A percentile compares a stretch with the other conserved stretches of the same genome.
phyloP scores from a whole-genome alignment of 192 early-diverging fungal species.

The Coemansia sp. region DNA sequence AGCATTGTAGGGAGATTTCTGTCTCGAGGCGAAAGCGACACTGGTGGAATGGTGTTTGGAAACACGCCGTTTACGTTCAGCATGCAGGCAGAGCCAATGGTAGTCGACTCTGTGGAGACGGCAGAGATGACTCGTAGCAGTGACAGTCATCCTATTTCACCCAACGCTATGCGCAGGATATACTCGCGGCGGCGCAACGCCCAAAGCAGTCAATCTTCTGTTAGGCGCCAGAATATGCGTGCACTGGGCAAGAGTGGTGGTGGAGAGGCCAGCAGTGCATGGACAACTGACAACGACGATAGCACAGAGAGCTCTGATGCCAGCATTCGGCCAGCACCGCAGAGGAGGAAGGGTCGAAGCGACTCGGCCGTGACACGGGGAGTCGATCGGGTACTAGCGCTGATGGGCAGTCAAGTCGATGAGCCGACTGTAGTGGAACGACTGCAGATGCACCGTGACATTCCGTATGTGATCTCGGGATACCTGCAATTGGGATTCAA shows the following conservation, averaged over 20 bases:
- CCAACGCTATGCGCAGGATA: conserved; percentile 26
- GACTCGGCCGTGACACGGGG: conserved; percentile 18
- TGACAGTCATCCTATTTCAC: conserved; percentile 32
- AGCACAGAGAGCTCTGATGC: background rate
- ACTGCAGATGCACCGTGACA: conserved; percentile 50
- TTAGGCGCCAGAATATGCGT: background rate
- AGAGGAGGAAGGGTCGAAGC: background rate
- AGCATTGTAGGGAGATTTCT: conserved; percentile 19
- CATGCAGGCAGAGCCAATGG: conserved; percentile 27
- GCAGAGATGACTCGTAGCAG: background rate
- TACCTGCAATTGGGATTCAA: conserved; percentile 77
- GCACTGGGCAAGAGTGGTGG: too few relatives aligned
- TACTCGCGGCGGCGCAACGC: conserved; percentile 12
- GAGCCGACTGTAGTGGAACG: conserved; percentile 28
- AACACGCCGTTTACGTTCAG: conserved; percentile 39
- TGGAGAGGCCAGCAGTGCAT: conserved; percentile 17
- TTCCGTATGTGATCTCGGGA: conserved; percentile 47
- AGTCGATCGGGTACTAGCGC: conserved; percentile 35
- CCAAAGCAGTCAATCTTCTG: background rate
- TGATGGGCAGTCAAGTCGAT: conserved; percentile 40
- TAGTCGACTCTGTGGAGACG: conserved; percentile 19
- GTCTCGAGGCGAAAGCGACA: background rate
- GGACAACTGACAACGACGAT: conserved; percentile 20
- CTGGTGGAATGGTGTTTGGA: conserved; percentile 5
- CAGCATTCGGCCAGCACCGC: background rate